Base-by-base conservation (phyloP, 78 protist genomes). In the Monocercomonoides exilis region DNA sequence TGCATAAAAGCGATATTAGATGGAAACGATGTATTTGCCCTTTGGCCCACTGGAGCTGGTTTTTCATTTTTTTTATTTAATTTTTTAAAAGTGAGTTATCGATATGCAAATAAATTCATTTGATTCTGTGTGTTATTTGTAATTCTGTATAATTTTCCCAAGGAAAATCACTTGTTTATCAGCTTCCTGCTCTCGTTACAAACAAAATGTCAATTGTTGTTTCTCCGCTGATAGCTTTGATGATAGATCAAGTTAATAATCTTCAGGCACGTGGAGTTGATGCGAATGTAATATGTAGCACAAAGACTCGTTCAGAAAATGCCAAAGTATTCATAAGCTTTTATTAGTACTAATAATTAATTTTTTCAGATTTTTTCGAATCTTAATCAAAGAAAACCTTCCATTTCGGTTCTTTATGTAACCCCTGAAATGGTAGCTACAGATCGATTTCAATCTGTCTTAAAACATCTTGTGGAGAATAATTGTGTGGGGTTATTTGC, bases 341-440 rank as follows among this genome's bases (percentile, higher is more conserved):
- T n/a, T n/a, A 11, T 54, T 54, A 54, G 11, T 11, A 11, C 21
- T 21, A 54, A 29, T 54, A 11, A 54, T 21, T 29, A 29, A 11
- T 54, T 21, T 54, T 54, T 21, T 4, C 4, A 21, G 82, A 79
- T 79, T 41, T 41, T 79, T 41, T 33, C 6, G 11, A 41, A 79
- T 33, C 43, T 21, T 21, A 4, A 41, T 29, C 5, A 33, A 5
- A 33, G 5, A 6, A 6, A 33, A 6, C 82, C 82, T 21, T 41
- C 6, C 6, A 29, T 79, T 6, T 38, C 43, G 1, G 6, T 88
- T 3, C 32, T 81, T 1, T 86, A 54, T 80, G 2, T 44, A n/a
- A 80, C 90, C 32, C 90, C 90, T 42, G 90, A 88, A 41, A 2
- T 41, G 44, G 34, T 87, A 1, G 41, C 6, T 41, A 79, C 82